phyloP scores from a whole-genome alignment of 1,139 yeast species.

The Pichia sp. region DNA sequence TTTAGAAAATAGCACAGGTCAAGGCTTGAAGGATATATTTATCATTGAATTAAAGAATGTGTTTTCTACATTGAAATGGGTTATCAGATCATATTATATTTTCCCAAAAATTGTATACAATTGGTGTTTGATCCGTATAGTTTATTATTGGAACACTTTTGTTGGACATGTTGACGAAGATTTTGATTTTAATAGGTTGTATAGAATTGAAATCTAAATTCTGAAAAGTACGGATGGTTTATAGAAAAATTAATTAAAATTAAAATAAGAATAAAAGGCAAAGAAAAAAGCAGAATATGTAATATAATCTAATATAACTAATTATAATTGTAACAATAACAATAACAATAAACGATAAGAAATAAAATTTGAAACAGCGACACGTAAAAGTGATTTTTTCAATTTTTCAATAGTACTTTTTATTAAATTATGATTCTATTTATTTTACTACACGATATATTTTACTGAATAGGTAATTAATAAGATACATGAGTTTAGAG shows the following conservation, averaged over 20 bases:
- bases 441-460: no score
- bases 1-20: constrained; percentile 1
- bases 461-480: background rate
- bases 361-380: background rate
- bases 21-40: constrained; percentile 36
- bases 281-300: background rate
- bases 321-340: no score
- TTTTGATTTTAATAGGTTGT: constrained; percentile 27
- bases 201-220: constrained; percentile 15
- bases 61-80: constrained; percentile 58
- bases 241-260: background rate
- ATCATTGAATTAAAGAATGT: constrained; percentile 51
- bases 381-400: background rate
- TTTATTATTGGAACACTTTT: constrained; percentile 66
- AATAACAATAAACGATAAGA: no score
- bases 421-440: no score
- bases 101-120: constrained; percentile 62
- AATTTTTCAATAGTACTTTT: no score
- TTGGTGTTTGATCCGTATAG: constrained; percentile 41
- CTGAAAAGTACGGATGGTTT: background rate
- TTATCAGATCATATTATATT: constrained; percentile 57
- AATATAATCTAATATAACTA: no score
- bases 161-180: constrained; percentile 43
- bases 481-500: background rate
- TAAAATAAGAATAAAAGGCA: background rate